Base-by-base conservation (phyloP, 2,329 filamentous ascomycete genomes). In the Penicillium sclerotigenum region DNA sequence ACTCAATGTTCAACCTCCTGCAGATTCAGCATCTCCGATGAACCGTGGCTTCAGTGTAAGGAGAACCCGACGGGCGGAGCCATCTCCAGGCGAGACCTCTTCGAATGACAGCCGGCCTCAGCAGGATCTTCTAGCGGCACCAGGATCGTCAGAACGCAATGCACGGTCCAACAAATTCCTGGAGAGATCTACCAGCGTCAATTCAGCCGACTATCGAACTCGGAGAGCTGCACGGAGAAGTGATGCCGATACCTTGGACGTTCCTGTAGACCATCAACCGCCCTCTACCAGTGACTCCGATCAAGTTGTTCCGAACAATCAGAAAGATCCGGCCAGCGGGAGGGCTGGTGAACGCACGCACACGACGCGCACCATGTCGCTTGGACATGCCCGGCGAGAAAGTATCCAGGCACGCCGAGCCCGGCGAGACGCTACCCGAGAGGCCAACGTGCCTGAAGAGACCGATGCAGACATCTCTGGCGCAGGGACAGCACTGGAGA, bases 31-130 rank as follows among this genome's bases (percentile, higher is more conserved):
- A 3, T 78, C 81, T 18, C 81, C 84, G 0, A 85, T 90, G 2
- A 83, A 89, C 50, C 95, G 95, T 75, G 96, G 91, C 71, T 96
- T 97, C 72, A 96, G 91, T 69, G 89, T 97, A 61, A 85, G 85
- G 56, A 79, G 83, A 60, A 77, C 80, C 29, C 77, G 83, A 41
- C 82, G 84, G 54, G 75, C 81, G 59, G 79, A 84, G 36, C 69
- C 73, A 16, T 76, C 79, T 67, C 66, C 81, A 79, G 58, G 83
- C 75, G 59, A 85, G 76, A 58, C 87, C 75, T 62, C 87, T 78
- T 73, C 86, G 74, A 77, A 73, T 33, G 76, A 78, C 56, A 79
- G 78, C 66, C 86, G 91, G 66, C 83, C 87, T 33, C 88, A 91
- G 62, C 85, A 87, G 57, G 90, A 93, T 57, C 81, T 95, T 14